Percentiles rank a stretch among this genome's conserved stretches.
These are phyloP conservation scores for Lepraria neglecta DNA, from an alignment of 495 filamentous ascomycete species.

Conservation along the genomic window DNA sequence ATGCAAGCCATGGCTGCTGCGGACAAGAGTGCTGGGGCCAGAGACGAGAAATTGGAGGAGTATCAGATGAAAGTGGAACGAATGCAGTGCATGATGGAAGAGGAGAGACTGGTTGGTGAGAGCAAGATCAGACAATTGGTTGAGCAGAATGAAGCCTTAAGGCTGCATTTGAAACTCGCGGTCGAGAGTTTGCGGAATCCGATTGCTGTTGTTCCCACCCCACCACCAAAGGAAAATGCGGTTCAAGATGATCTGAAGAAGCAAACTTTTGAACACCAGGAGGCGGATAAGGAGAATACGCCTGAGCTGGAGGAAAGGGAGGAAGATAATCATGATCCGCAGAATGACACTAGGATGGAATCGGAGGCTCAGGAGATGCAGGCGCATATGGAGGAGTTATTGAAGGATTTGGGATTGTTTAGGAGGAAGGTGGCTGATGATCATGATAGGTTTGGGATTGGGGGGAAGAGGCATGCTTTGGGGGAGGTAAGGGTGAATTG, in stretches of 20 bases:
- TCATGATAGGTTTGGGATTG: slow-evolving; percentile 47
- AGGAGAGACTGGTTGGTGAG: slow-evolving; percentile 77
- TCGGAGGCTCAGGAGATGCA: slow-evolving; percentile 39
- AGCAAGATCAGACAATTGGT: slow-evolving; percentile 82
- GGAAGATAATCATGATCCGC: slow-evolving; percentile 39
- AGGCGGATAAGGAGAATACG: slow-evolving; percentile 27
- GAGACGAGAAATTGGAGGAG: slow-evolving; percentile 75
- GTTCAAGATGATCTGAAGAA: slow-evolving; percentile 10
- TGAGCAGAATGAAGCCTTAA: slow-evolving; percentile 82
- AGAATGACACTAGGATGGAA: slow-evolving; percentile 39
- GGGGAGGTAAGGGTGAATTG: slow-evolving; percentile 26
- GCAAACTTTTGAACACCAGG: slow-evolving; percentile 19
- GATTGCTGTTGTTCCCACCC: slow-evolving; percentile 51
- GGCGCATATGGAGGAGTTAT: slow-evolving; percentile 40
- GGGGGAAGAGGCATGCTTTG: slow-evolving; percentile 24
- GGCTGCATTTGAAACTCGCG: slow-evolving; percentile 77
- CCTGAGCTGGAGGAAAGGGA: slow-evolving; percentile 37
- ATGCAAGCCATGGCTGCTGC: slow-evolving; percentile 31
- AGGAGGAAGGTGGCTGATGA: slow-evolving; percentile 79
- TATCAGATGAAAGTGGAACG: slow-evolving; percentile 79
- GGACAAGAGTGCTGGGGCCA: slow-evolving; percentile 45
- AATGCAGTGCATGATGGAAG: slow-evolving; percentile 93
- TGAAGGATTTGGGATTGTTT: slow-evolving; percentile 61
- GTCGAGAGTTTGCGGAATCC: slow-evolving; percentile 85
- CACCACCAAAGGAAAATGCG: slow-evolving; percentile 24